Evolutionary conservation across 1,139 yeast species (phyloP), one percentile per base, ranked within the genome.

Genomic region (Pichia inconspicua): DNA sequence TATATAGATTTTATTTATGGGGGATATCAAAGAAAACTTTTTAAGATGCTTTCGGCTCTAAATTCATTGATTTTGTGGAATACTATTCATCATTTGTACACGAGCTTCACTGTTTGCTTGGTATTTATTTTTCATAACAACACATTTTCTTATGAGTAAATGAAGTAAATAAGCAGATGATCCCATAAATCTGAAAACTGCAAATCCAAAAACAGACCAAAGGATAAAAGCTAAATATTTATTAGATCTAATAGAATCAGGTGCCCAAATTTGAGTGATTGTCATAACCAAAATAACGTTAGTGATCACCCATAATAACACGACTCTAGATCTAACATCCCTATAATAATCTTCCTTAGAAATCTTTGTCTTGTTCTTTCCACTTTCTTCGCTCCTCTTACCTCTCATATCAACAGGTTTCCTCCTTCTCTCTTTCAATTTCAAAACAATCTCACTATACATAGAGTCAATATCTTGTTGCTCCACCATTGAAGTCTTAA

Each of bases 281-380:
- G 94, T 79, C 89, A 90, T 81, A 38, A 87, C 82, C 57, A 92
- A 73, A 25, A 92, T 66, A 59, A 86, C 71, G 64, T 92, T 92
- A 32, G 85, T 71, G 47, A 89, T 72, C 77, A 92, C 76, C 98
- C 98, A 92, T 9, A 80, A 69, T 60, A 90, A 76, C n/a, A 92
- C 97, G 42, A 92, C 96, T 55, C 92, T 77, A 1, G 97, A 87
- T 69, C 98, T 80, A 31, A 92, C 87, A 64, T 89, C 96, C 62
- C 95, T 81, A 60, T 94, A 95, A 64, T 92, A 90, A 65, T 92
- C 98, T 59, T 87, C 95, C 40, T 84, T 55, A 42, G 83, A 52
- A 77, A 82, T 50, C 75, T 69, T 40, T 17, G 44, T 46, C 40
- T 60, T 59, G 52, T 53, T 70, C 68, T 45, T 65, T 43, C 71